Base-by-base conservation (phyloP, 805 yeast genomes). In the Phaffomyces thermotolerans region DNA sequence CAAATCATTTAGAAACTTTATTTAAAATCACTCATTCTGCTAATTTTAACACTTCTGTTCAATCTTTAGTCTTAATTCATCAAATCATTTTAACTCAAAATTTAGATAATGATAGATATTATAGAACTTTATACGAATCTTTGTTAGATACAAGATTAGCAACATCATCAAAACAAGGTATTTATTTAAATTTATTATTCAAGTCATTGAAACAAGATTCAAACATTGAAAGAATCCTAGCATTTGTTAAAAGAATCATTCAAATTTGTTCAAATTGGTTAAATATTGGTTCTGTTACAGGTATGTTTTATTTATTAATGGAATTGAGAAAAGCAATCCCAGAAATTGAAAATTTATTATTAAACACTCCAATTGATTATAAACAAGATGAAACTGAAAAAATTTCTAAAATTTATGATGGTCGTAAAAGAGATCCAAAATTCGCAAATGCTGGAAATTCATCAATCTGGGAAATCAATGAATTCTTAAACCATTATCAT, bases 1-100 rank as follows among this genome's bases (percentile, higher is more conserved):
- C 79, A 51, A 70, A 75, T 48, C 97, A 93, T 65, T 69, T 91
- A 58, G 83, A 87, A 58, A 82, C 95, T 0, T 68, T 93, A 44
- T 93, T 84, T 73, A 79, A 78, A 57, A 91, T 91, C 60, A 90
- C 97, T 6, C 97, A 91, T 63, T 83, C 96, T 15, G 79, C 95
- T 23, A 93, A 93, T 62, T 90, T 91, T 71, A 87, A 87, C 62
- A 91, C 99, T 3, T 82, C 95, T 13, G 81, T 93, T 22, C 99
- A 93, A 68, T 95, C 98, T 0, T 73, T 93, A 52, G 81, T 84
- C 31, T 76, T 93, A 57, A 79, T 93, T 41, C 80, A 83, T 60
- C 96, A 88, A 58, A 84, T 93, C 48, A 75, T 87, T 17, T 61
- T 73, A 39, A 71, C 77, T 41, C 84, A 84, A 49, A 67, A 70